Conservation (phyloP, 352 stramenopile species). For the Phytopythium kandeliae region DNA sequence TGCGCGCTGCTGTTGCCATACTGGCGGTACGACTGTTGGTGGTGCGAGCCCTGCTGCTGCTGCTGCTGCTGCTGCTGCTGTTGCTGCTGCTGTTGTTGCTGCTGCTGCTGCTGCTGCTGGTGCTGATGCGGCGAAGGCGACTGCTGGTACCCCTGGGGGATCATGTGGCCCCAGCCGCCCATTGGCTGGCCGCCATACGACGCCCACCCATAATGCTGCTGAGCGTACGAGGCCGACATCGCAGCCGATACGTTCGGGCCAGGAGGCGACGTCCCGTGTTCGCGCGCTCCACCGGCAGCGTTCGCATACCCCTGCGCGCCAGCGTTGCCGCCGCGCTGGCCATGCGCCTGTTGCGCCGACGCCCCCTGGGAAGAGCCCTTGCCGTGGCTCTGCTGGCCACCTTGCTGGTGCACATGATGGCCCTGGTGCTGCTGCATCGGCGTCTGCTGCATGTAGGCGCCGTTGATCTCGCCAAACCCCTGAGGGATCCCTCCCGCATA, state of each 20-base stretch:
- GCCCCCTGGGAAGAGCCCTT: constrained; percentile 39
- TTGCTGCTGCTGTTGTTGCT: constrained; percentile 15
- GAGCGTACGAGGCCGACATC: constrained; percentile 53
- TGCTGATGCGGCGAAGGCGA: constrained; percentile 56
- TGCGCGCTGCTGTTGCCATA: constrained; percentile 58
- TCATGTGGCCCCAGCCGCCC: constrained; percentile 76
- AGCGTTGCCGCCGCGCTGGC: constrained; percentile 42
- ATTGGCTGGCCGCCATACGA: constrained; percentile 74
- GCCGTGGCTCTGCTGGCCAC: constrained; percentile 52
- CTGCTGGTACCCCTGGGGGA: constrained; percentile 81
- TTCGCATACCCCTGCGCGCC: constrained; percentile 59
- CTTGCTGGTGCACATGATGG: constrained; percentile 51
- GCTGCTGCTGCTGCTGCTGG: constrained; percentile 46
- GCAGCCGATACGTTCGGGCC: constrained; percentile 62
- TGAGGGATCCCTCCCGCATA: constrained; percentile 70
- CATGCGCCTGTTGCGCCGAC: constrained; percentile 34
- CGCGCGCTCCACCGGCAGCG: constrained; percentile 18
- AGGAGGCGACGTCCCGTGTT: constrained; percentile 61
- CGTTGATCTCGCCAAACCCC: constrained; percentile 81
- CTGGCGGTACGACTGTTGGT: constrained; percentile 79
- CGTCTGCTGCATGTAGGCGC: constrained; percentile 65
- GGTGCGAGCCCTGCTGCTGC: constrained; percentile 39
- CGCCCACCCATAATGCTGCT: constrained; percentile 74
- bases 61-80: constrained; percentile 41
- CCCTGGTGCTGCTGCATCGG: constrained; percentile 42